Base-by-base conservation (phyloP, 2,329 filamentous ascomycete genomes). In the Penicillium sp. region DNA sequence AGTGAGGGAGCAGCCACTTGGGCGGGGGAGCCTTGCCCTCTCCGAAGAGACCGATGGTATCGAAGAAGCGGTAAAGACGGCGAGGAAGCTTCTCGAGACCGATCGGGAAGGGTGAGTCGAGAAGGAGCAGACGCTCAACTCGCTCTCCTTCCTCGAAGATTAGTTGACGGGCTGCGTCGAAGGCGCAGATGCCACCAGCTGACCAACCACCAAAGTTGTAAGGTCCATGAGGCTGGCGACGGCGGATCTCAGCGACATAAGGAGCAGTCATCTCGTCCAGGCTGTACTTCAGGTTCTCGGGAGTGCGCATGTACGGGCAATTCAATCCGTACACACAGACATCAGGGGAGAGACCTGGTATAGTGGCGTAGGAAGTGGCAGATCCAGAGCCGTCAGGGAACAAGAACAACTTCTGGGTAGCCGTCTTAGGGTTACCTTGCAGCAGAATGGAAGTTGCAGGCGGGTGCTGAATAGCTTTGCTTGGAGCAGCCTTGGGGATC, bases 181-280 rank as follows among this genome's bases (percentile, higher is more conserved):
- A 89, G 39, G 87, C 86, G 53, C 86, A 85, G 44, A 89, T 85
- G 33, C 88, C 87, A 24, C 88, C 88, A 1, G 86, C 87, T n/a
- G 84, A 88, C 88, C 87, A 91, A 23, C 88, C 88, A 15, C 84
- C 81, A 1, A 90, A 71, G 46, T 80, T 79, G 70, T 89, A 89
- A 0, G 86, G 85, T 0, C 76, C 75, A 12, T 70, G 68, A 4
- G 77, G 74, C 56, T 81, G 75, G 23, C 76, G 70, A n/a, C 74
- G 73, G 3, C 71, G 74, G 31, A 81, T 72, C 51, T 79, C 77
- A 6, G 58, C 62, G n/a, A 78, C 51, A 49, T 75, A 80, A 2
- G 64, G 65, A 4, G 55, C 53, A 4, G 72, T 69, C 4, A 78
- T 57, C 23, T 69, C 67, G 12, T 70, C 64, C 15, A 78, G 60